Percentiles rank a stretch among this genome's conserved stretches.
Conservation (phyloP, 495 filamentous ascomycete species). For the Hypomontagnella submonticulosa region DNA sequence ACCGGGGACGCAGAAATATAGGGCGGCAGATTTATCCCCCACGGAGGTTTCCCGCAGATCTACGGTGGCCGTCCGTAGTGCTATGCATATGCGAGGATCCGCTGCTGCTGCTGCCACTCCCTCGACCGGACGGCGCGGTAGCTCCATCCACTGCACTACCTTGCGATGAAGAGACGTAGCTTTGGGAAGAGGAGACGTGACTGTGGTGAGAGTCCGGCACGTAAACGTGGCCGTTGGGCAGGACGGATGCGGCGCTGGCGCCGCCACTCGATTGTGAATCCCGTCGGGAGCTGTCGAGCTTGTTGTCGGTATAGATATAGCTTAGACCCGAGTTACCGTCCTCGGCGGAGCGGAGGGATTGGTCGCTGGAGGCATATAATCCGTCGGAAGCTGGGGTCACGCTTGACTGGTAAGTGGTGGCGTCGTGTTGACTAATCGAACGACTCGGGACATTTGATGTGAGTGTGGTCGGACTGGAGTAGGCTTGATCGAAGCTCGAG, state of each 20-base stretch:
- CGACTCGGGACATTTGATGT: constrained; percentile 14
- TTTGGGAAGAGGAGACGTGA: constrained; percentile 23
- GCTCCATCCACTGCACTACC: constrained; percentile 31
- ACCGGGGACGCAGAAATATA: constrained; percentile 35
- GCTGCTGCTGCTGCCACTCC: constrained; percentile 20
- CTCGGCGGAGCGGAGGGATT: constrained; percentile 34
- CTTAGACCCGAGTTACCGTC: constrained; percentile 32
- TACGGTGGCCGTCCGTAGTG: constrained; percentile 39
- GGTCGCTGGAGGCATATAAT: constrained; percentile 34
- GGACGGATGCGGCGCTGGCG: constrained; percentile 30
- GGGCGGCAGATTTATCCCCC: constrained; percentile 38
- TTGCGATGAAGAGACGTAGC: constrained; percentile 27
- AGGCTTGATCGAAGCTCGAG: constrained; percentile 31
- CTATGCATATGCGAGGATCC: constrained; percentile 39
- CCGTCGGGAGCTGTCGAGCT: constrained; percentile 29
- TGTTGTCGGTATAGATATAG: constrained; percentile 45
- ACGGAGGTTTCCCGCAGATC: constrained; percentile 50
- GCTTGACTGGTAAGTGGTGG: constrained; percentile 15
- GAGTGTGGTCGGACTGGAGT: constrained; percentile 17
- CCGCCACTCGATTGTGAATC: constrained; percentile 41
- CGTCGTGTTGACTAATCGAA: constrained; percentile 21
- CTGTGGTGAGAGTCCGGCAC: constrained; percentile 40
- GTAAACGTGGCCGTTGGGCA: constrained; percentile 48
- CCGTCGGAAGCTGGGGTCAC: constrained; percentile 14
- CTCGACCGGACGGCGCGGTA: constrained; percentile 28